Evolutionary conservation across 306 rosid genomes (phyloP), one percentile per base, ranked within the genome.

Genomic region (Glycine tomentella): DNA sequence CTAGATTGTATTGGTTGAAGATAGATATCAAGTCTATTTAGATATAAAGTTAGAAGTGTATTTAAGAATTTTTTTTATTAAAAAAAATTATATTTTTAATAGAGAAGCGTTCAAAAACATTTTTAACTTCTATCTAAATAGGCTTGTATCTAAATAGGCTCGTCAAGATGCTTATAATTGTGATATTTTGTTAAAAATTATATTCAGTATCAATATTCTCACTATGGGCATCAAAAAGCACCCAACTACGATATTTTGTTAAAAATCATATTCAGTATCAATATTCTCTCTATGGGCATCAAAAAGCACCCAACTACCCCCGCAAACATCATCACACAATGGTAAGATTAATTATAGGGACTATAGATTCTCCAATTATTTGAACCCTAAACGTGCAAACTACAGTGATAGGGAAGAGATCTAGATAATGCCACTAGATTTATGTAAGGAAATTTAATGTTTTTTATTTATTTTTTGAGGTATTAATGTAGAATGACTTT

Each of bases 321-420:
- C 76, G 55, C 71, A 20, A 20, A 20, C 20, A 20, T 20, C 20
- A 20, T 20, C 20, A 20, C 20, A 20, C 20, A 20, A 20, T 20
- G 20, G 3, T 34, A 4, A 34, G 31, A 59, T 59, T 59, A 20
- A n/a, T 57, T 57, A 57, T 8, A 71, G 33, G 72, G 44, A 45
- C 59, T 71, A 36, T 69, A 70, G 58, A 70, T 70, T 48, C 57
- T 48, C 25, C 75, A 70, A 70, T 69, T 69, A 59, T 75, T 77
- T 46, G 58, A 17, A 53, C 17, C 49, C 58, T 55, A 40, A 68
- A 55, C 66, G 74, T 77, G 74, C 66, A 51, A 77, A 59, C 56
- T 51, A 7, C 66, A 16, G 33, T 62, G 49, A 62, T 50, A 9
- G 3, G 7, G 4, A 4, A 64, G 45, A 53, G 75, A n/a, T 67